These are phyloP conservation scores for Solanum lycopersicoides DNA, from an alignment of 257 asterid genomes.

Conservation along the genomic window DNA sequence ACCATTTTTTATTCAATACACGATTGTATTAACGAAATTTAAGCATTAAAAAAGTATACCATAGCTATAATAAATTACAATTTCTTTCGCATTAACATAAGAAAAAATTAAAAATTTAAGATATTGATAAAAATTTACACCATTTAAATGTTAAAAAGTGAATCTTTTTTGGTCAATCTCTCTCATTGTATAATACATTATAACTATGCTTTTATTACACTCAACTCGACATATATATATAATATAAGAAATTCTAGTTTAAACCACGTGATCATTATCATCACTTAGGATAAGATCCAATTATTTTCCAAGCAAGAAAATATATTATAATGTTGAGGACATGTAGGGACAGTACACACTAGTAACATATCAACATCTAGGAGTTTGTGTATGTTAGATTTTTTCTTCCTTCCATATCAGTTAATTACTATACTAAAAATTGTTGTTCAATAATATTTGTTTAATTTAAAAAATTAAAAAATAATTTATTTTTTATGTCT, in stretches of 20 bases:
- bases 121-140: neutral
- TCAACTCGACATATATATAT: neutral
- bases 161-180: neutral
- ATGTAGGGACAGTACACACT: neutral
- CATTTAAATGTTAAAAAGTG: neutral
- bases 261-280: neutral
- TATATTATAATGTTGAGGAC: neutral
- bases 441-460: accelerated
- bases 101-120: neutral
- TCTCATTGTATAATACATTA: neutral
- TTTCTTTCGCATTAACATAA: neutral
- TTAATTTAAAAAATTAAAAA: accelerated
- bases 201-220: neutral
- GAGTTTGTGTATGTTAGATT: neutral
- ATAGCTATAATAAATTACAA: neutral
- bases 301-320: neutral
- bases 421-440: too few relatives aligned
- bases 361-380: neutral
- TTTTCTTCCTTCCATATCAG: too few relatives aligned
- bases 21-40: neutral
- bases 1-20: too few relatives aligned
- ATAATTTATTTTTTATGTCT: too few relatives aligned
- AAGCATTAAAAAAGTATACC: neutral
- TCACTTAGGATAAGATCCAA: neutral
- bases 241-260: neutral